Conservation (phyloP, 108 stramenopile species). For the Mediolabrus comicus region DNA sequence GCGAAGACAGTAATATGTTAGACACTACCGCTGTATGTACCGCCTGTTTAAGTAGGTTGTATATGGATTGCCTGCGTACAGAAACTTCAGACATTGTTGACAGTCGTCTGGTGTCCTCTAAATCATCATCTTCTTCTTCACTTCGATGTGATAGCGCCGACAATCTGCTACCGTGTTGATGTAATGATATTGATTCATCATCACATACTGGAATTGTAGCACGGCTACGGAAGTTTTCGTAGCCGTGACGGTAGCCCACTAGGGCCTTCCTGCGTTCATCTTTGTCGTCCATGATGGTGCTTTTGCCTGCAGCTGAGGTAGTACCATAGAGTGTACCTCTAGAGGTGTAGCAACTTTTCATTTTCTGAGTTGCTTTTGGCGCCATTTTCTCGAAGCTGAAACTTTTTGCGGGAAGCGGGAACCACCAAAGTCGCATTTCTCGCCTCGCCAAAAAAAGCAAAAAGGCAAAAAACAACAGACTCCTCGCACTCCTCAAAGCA, state of each 20-base stretch:
- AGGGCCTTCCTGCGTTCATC: not conserved
- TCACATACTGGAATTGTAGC: slow-evolving; percentile 6
- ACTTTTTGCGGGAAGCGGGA: no score
- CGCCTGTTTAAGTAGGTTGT: not conserved
- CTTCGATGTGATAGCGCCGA: not conserved
- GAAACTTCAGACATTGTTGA: not conserved
- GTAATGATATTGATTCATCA: not conserved
- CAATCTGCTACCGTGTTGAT: not conserved
- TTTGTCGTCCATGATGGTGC: not conserved
- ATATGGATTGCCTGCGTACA: not conserved
- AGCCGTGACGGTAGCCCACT: not conserved
- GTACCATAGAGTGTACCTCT: no score
- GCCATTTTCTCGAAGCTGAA: no score
- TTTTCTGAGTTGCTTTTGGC: no score
- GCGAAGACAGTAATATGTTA: not conserved
- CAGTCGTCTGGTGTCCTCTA: not conserved
- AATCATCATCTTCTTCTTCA: not conserved
- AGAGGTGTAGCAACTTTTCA: no score
- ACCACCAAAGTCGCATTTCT: no score
- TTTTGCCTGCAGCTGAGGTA: no score
- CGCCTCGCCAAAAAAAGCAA: not conserved
- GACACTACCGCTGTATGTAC: not conserved
- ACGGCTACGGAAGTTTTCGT: slow-evolving; percentile 18
- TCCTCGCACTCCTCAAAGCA: no score
- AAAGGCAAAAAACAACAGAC: not conserved